A percentile compares a stretch with the other conserved stretches of the same genome.
Evolutionary conservation across 352 stramenopile genomes (phyloP).

Genomic region (Phytophthora capsici): DNA sequence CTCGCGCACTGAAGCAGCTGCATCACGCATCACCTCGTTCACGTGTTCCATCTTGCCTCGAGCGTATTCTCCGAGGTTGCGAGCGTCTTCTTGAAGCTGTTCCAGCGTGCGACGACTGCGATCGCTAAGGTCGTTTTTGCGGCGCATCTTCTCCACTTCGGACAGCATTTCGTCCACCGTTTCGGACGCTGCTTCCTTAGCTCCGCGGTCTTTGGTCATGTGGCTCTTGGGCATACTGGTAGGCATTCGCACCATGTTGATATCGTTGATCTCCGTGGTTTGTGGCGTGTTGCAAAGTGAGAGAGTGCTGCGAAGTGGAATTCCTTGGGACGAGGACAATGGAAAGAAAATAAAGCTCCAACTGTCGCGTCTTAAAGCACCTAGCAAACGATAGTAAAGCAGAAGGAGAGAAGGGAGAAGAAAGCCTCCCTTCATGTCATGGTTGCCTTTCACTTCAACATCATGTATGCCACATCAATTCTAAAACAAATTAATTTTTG

Average conservation of each 20-base stretch:
- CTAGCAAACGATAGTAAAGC: slow-evolving; percentile 2
- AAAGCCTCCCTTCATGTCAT: too few relatives aligned
- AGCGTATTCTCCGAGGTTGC: slow-evolving; percentile 51
- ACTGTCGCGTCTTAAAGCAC: slow-evolving; percentile 12
- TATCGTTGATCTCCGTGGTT: neutral
- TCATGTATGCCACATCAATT: slow-evolving; percentile 14
- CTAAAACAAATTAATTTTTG: neutral
- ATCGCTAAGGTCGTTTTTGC: slow-evolving; percentile 17
- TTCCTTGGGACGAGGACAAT: slow-evolving; percentile 13
- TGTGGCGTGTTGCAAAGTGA: slow-evolving; percentile 28
- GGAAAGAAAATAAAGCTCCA: neutral
- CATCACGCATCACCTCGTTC: slow-evolving; percentile 47
- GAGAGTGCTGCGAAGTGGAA: neutral
- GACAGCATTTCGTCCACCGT: slow-evolving; percentile 32
- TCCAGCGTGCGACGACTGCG: slow-evolving; percentile 40
- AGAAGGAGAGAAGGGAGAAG: slow-evolving; percentile 32
- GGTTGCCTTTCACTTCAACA: slow-evolving; percentile 30
- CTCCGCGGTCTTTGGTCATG: slow-evolving; percentile 13
- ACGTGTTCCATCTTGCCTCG: slow-evolving; percentile 55
- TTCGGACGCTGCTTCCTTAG: slow-evolving; percentile 29
- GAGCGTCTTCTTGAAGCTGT: slow-evolving; percentile 49
- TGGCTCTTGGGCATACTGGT: slow-evolving; percentile 32
- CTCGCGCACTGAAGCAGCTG: slow-evolving; percentile 32
- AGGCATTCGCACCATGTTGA: slow-evolving; percentile 30
- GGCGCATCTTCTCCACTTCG: slow-evolving; percentile 35